Evolutionary conservation across 2,329 filamentous ascomycete genomes (phyloP), one percentile per base, ranked within the genome.

Genomic region (Pseudofabraea citricarpa): DNA sequence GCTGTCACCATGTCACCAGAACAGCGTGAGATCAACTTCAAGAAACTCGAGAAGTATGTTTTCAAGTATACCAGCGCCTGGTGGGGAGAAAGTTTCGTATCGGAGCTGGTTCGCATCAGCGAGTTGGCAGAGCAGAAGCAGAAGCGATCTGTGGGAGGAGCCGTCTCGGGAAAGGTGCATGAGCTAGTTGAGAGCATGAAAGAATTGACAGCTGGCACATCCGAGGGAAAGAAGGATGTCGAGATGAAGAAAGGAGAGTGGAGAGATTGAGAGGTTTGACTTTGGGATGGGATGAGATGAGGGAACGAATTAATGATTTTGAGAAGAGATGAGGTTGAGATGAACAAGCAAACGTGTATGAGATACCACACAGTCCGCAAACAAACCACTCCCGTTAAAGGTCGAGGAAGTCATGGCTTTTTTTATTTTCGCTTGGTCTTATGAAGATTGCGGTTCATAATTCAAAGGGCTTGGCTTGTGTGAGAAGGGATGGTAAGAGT

Each of bases 21-120:
- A 66, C 86, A 93, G 68, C 82, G 90, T 41, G 81, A 84, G 47
- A 73, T 83, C 45, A 96, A 96, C 67, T 96, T 88, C 70, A 81
- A 85, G 62, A 96, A 96, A 66, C 74, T 98, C 46, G 87, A 93
- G 62, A 87, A 87, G 67, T 97, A 97, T 61, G 89, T 97, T 47
- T 91, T 90, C 68, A 96, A 95, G 71, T 97, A 96, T 69, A 98
- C 93, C 2, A 94, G 88, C 63, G 87, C 90, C 8, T 96, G 93
- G 84, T 97, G 91, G 91, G 91, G 91, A 20, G 81, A 90, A 63
- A 90, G 85, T 53, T 97, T 97, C 62, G 90, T 96, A 40, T 79
- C 79, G 10, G 91, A 96, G 66, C 75, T 97, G 64, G 49, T 56
- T 2, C 49, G 52, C 18, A 63, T 62, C 37, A 60, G 57, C 40